Evolutionary conservation across 495 filamentous ascomycete species (phyloP), one percentile per base, ranked within the genome.

Genomic region (Trichoderma orchidacearum): DNA sequence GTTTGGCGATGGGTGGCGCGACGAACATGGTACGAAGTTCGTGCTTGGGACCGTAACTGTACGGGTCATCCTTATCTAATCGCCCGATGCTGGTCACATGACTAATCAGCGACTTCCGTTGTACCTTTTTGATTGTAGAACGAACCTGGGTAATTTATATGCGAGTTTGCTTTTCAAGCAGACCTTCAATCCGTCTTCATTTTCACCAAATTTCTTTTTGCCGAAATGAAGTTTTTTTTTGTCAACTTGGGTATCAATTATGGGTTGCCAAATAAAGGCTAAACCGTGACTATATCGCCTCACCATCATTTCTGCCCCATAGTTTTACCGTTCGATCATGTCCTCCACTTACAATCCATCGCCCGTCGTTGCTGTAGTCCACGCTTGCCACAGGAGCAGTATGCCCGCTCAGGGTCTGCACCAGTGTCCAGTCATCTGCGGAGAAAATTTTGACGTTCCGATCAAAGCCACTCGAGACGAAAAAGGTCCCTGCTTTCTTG

Each of bases 281-380:
- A 27, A 3, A 12, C 15, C 41, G 9, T 27, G 41, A 27, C 21
- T 48, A 78, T 53, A 79, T 57, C 30, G 71, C 69, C 54, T 76
- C 74, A 15, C 75, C 76, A 72, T 90, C 90, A 59, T 96, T 90
- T 59, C 87, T 80, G 2, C 89, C 91, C 93, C 93, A 99, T 3
- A 99, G 72, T 70, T 97, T 99, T 51, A 96, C 89, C 1, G 92
- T 97, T 15, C 90, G 80, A 70, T 99, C 93, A 66, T 95, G 86
- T 12, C 93, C 92, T 61, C 87, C 85, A 68, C 88, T 95, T 1
- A 87, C 86, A 70, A 99, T 92, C 88, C 91, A 99, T 64, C 77
- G 83, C 28, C 82, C 87, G 70, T 97, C 89, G 56, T 76, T 70
- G 63, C 83, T 90, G 36, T 95, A 80, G 74, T 99, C 93, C 8